Evolutionary conservation across 768 basidiomycete species (phyloP), one percentile per base, ranked within the genome.

Genomic region (Lyophyllum semitale): DNA sequence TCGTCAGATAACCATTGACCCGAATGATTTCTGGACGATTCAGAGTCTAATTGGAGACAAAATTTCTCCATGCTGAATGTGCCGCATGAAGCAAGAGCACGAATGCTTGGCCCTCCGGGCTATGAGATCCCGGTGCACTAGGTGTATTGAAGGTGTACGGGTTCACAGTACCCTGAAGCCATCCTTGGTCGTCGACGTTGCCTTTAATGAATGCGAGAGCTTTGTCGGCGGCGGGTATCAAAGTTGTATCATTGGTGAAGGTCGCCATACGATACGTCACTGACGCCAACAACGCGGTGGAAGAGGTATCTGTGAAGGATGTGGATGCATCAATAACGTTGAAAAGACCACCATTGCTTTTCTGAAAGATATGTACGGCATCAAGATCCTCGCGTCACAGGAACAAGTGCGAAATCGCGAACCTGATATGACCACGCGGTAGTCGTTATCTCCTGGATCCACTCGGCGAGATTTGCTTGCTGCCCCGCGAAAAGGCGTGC

Each of bases 51-150:
- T 43, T 47, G 3, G 51, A 50, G 15, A 50, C 5, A 18, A 18
- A 53, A 29, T 54, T 30, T 8, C 8, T 33, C 56, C 56, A 58
- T 8, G 56, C 56, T 25, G 30, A 5, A n/a, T 53, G 45, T 6
- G 81, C 81, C 6, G 84, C 66, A 40, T 83, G 71, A 55, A 86
- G 70, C 33, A 84, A 64, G 8, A 85, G 64, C 23, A 84, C 78
- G 62, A 88, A 87, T 2, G 82, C 77, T 66, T 87, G 82, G 1
- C 78, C 83, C 65, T 87, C 85, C 5, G 85, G 82, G 59, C 78
- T 81, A 46, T 77, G 66, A 8, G 62, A 54, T 4, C 76, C 74
- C 22, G 68, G 62, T 4, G 59, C 35, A 8, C 70, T 71, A 18
- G 72, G 72, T 4, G 71, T 66, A 53, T 71, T 61, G 69, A 83